A percentile compares a stretch with the other conserved stretches of the same genome.
Conservation (phyloP, 768 basidiomycete species). For the Boletus subparvulus region DNA sequence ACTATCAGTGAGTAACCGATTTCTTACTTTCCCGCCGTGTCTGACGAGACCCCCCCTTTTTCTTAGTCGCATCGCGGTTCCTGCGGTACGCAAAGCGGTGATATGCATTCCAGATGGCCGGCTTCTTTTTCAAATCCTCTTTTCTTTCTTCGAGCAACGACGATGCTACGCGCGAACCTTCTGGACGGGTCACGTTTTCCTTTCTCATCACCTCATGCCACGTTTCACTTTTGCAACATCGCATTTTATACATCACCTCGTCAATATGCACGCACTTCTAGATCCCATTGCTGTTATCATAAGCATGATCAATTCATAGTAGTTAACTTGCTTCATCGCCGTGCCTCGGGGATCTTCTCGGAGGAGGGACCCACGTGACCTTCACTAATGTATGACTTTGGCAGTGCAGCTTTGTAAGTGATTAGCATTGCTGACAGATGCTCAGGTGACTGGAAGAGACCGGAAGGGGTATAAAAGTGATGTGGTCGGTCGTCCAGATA, state of each 20-base stretch:
- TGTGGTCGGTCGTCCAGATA: not conserved
- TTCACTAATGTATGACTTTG: not conserved
- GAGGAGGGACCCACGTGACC: not conserved
- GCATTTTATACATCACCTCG: not conserved
- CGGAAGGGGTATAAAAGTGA: not conserved
- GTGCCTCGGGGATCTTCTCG: no score
- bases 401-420: slow-evolving; percentile 1
- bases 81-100: slow-evolving; percentile 67
- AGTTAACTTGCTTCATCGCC: not conserved
- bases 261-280: not conserved
- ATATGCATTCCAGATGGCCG: not conserved
- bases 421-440: slow-evolving; percentile 1
- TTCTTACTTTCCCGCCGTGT: not conserved
- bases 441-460: not conserved
- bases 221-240: not conserved
- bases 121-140: not conserved
- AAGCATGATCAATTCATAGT: not conserved
- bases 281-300: not conserved
- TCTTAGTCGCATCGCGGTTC: slow-evolving; percentile 63
- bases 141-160: no score
- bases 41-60: not conserved
- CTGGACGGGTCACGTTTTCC: not conserved
- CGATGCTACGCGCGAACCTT: not conserved
- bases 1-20: slow-evolving; percentile 45
- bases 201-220: not conserved